phyloP scores from a whole-genome alignment of 2,329 filamentous ascomycete genomes.

The Allantophomopsis lycopodina region DNA sequence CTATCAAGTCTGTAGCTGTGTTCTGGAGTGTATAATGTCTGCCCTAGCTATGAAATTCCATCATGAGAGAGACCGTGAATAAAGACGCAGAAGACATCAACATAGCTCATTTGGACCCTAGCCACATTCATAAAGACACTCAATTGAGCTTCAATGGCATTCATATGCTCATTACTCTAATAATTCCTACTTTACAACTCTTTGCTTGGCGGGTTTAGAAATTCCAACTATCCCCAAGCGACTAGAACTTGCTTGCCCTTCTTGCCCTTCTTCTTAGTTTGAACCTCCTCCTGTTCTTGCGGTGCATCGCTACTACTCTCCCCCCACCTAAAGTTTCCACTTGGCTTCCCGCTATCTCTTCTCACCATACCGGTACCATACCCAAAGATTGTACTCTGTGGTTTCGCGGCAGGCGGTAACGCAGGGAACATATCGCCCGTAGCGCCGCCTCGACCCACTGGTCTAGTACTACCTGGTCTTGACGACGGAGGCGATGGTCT shows the following conservation, averaged over 20 bases:
- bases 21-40: too few species aligned
- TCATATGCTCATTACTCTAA: too few species aligned
- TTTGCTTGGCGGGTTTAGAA: too few species aligned
- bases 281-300: constrained; percentile 15
- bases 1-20: too few species aligned
- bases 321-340: constrained; percentile 4
- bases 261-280: constrained; percentile 41
- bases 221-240: constrained; percentile 35
- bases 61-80: too few species aligned
- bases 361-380: constrained; percentile 42
- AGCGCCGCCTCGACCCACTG: constrained; percentile 2
- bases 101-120: too few species aligned
- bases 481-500: constrained; percentile 10
- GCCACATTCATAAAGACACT: too few species aligned
- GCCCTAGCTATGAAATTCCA: too few species aligned
- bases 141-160: too few species aligned
- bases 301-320: constrained; percentile 4
- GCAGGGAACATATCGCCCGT: constrained; percentile 62
- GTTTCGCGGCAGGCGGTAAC: constrained; percentile 64
- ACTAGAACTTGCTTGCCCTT: constrained; percentile 47
- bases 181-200: too few species aligned
- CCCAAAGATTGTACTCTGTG: constrained; percentile 45
- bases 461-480: constrained; percentile 5
- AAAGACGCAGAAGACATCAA: too few species aligned
- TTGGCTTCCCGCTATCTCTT: constrained; percentile 29